A percentile compares a stretch with the other conserved stretches of the same genome.
Evolutionary conservation across 208 protist genomes (phyloP).

Genomic region (Trypanosoma platydactyli): DNA sequence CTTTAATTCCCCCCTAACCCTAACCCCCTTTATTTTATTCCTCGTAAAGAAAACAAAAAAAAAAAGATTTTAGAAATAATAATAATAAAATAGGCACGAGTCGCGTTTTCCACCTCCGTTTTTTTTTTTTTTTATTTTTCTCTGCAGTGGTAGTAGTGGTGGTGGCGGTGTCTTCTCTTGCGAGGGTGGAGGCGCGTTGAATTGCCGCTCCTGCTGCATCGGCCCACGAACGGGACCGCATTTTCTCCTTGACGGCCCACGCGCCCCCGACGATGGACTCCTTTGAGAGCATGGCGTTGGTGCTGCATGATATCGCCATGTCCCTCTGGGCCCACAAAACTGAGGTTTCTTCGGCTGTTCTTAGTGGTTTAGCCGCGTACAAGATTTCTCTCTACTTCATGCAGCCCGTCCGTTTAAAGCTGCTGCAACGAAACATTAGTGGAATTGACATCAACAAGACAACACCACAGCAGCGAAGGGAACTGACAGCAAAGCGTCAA

Average conservation of each 20-base stretch:
- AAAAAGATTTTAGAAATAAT: no score
- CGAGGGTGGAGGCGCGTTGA: no score
- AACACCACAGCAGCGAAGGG: conserved; percentile 57
- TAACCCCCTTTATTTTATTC: no score
- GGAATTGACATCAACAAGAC: conserved; percentile 97
- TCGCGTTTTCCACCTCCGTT: not conserved
- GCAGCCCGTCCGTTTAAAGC: conserved; percentile 44
- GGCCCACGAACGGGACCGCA: no score
- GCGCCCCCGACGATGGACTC: not conserved
- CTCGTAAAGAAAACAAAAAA: no score
- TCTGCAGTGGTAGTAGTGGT: not conserved
- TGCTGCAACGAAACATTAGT: conserved; percentile 86
- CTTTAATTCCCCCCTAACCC: no score
- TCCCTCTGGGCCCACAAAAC: conserved; percentile 40
- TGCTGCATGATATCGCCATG: conserved; percentile 18
- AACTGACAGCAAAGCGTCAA: conserved; percentile 43
- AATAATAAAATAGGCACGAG: no score
- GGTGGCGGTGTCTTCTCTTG: not conserved
- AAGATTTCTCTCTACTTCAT: conserved; percentile 61
- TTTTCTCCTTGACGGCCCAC: not conserved
- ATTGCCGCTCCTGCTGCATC: no score
- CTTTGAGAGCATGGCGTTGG: not conserved
- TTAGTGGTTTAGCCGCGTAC: conserved; percentile 69
- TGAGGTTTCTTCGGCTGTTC: conserved; percentile 48
- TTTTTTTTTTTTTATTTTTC: not conserved